These are phyloP conservation scores for Rubia yunnanensis DNA, from an alignment of 257 asterid genomes.

Conservation along the genomic window DNA sequence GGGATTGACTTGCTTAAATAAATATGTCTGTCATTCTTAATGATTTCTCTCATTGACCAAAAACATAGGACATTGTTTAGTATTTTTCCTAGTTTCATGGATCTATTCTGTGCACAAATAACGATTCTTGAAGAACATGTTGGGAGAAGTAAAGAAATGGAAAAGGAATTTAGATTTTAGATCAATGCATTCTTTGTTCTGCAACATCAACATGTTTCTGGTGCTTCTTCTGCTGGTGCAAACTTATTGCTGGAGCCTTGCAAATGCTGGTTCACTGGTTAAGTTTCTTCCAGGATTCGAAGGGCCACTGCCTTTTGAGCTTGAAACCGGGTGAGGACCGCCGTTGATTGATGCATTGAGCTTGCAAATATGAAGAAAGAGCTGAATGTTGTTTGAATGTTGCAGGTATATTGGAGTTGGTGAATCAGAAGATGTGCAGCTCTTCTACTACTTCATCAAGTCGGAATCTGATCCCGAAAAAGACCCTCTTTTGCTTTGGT, in stretches of 20 bases:
- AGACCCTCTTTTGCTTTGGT: conserved; percentile 19
- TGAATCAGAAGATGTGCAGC: conserved; percentile 20
- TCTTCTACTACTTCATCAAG: conserved; percentile 17
- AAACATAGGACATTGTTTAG: background rate
- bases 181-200: background rate
- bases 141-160: background rate
- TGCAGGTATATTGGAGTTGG: conserved; percentile 17
- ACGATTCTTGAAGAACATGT: background rate
- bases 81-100: background rate
- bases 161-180: background rate
- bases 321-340: conserved; percentile 18
- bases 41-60: background rate
- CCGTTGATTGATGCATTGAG: background rate
- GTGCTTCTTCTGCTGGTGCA: background rate
- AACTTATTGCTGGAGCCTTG: background rate
- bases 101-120: background rate
- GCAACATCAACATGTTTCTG: conserved; percentile 5
- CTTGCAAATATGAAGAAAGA: background rate
- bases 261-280: conserved; percentile 12
- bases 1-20: background rate
- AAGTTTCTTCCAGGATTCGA: conserved; percentile 25
- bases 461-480: conserved; percentile 13
- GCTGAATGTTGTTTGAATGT: background rate
- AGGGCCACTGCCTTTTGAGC: conserved; percentile 23
- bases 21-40: background rate